Evolutionary conservation across 352 stramenopile species (phyloP), one percentile per base, ranked within the genome.

Genomic region (Phytophthora brassicae): DNA sequence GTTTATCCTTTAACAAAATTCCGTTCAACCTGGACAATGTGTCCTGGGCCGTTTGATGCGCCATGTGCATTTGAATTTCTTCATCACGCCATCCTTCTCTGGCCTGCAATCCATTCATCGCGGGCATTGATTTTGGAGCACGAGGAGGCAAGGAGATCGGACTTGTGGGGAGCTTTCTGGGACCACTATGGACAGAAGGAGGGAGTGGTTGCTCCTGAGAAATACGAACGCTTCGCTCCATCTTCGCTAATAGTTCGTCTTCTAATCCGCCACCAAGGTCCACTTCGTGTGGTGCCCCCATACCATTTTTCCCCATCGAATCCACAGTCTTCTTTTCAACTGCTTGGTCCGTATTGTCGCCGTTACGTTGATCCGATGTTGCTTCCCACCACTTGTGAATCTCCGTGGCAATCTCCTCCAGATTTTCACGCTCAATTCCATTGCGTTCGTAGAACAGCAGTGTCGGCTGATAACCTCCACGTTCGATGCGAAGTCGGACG

Each of bases 401-500:
- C 24, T 89, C 75, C 0, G 70, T 60, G 3, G 83, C 84, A 11
- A 88, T 79, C 14, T 79, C 70, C 47, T 92, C 78, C 0, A 94
- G 73, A n/a, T 81, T 70, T 14, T 77, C 66, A 17, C 79, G 74
- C 19, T 89, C 55, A 11, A 94, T 79, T 8, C 72, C 75, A 19
- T 85, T 89, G 54, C 83, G 83, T 36, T 94, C 86, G 43, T 92
- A 94, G 48, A 92, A 94, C 3, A 94, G 56, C 36, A 94, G 60
- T 16, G 86, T 94, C 17, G 86, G 86, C 62, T 92, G 86, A 63
- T 94, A 94, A 9, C 79, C 74, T 28, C 86, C 86, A 11, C 84
- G 80, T 29, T 92, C 86, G n/a, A 94, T 70, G 16, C 83, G 81
- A 7, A 73, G 68, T 13, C 81, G 76, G 20, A 92, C 86, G 35